Percentiles rank a stretch among this genome's conserved stretches.
These are phyloP conservation scores for Cladorrhinum sp. DNA, from an alignment of 2,329 filamentous ascomycete species.

Conservation along the genomic window DNA sequence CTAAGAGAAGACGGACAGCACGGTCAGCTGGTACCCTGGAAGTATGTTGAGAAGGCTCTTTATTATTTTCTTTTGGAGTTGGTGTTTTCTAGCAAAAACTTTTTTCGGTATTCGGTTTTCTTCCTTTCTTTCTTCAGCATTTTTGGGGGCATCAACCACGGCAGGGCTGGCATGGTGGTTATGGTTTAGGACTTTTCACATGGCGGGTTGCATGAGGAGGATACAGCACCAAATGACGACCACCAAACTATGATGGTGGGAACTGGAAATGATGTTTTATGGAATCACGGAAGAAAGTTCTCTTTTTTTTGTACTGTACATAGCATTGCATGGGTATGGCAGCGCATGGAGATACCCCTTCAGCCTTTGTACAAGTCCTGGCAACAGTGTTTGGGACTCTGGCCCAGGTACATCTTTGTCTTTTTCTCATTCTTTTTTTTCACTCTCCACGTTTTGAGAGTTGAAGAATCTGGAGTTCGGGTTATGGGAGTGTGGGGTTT, in stretches of 20 bases:
- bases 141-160: background rate
- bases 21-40: constrained; percentile 26
- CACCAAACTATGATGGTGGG: background rate
- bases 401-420: background rate
- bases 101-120: too few species aligned
- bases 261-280: background rate
- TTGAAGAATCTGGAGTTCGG: background rate
- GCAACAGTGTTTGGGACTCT: background rate
- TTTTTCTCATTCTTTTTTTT: background rate
- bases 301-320: background rate
- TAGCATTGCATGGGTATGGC: background rate
- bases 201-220: background rate
- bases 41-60: constrained; percentile 29
- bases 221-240: background rate
- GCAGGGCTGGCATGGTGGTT: background rate
- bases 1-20: constrained; percentile 33
- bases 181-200: background rate
- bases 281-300: background rate
- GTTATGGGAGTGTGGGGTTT: background rate
- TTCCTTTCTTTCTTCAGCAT: background rate
- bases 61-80: background rate
- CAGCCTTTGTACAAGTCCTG: background rate
- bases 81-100: too few species aligned
- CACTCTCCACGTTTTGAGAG: background rate
- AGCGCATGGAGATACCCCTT: background rate